phyloP scores from a whole-genome alignment of 331 rosid species.

The Quercus lobata region DNA sequence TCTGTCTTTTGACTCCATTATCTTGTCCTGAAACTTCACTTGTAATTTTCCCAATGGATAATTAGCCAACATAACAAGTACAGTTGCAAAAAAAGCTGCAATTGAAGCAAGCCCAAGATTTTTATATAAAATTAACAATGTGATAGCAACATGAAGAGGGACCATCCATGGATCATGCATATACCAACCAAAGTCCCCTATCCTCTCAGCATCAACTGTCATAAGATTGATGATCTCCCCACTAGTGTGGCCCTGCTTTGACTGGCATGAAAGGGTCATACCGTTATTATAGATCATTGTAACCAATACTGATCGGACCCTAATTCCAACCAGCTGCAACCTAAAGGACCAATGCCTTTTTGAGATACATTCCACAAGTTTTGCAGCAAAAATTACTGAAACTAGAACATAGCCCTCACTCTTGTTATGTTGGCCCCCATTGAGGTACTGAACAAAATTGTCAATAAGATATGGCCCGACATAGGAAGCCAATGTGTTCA shows the following conservation, averaged over 20 bases:
- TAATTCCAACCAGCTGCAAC: slow-evolving; percentile 56
- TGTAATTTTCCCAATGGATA: slow-evolving; percentile 62
- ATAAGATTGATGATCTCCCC: slow-evolving; percentile 83
- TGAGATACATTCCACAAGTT: slow-evolving; percentile 53
- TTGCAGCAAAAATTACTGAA: slow-evolving; percentile 56
- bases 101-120: slow-evolving; percentile 71
- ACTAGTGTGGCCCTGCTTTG: slow-evolving; percentile 59
- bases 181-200: slow-evolving; percentile 65
- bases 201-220: slow-evolving; percentile 79
- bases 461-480: slow-evolving; percentile 83
- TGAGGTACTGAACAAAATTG: slow-evolving; percentile 69
- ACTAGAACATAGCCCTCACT: slow-evolving; percentile 63
- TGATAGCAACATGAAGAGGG: slow-evolving; percentile 56
- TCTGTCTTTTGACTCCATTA: slow-evolving; percentile 63
- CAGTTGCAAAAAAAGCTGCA: slow-evolving; percentile 57
- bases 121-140: slow-evolving; percentile 60
- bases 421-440: slow-evolving; percentile 42
- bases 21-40: slow-evolving; percentile 50
- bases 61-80: slow-evolving; percentile 62
- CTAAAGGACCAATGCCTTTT: slow-evolving; percentile 65
- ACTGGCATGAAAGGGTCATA: slow-evolving; percentile 60
- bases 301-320: slow-evolving; percentile 49
- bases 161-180: slow-evolving; percentile 73
- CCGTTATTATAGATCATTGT: slow-evolving; percentile 57
- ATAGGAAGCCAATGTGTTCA: slow-evolving; percentile 52